A percentile compares a stretch with the other conserved stretches of the same genome.
phyloP scores from a whole-genome alignment of 2,329 filamentous ascomycete species.

The Aotearoamyces nothofagi region DNA sequence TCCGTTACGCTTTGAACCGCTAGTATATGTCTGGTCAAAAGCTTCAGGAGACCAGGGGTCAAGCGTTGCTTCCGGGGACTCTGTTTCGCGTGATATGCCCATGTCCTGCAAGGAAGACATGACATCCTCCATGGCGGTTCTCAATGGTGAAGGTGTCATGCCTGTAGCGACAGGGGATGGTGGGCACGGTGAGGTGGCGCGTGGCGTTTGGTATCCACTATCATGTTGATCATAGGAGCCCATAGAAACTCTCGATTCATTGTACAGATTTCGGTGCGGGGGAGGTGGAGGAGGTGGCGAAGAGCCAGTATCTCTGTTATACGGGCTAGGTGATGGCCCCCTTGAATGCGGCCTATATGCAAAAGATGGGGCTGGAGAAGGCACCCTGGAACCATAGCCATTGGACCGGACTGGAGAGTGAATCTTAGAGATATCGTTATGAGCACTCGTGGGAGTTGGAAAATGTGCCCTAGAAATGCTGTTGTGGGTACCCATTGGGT shows the following conservation, averaged over 20 bases:
- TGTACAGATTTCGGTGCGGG: constrained; percentile 55
- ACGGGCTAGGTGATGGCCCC: constrained; percentile 23
- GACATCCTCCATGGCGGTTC: constrained; percentile 95
- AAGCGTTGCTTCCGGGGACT: constrained; percentile 39
- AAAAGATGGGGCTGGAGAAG: constrained; percentile 15
- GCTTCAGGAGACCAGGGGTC: constrained; percentile 87
- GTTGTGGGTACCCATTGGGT: constrained; percentile 10
- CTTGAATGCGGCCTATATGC: constrained; percentile 20
- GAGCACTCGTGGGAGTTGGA: constrained; percentile 16
- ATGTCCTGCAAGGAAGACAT: constrained; percentile 91
- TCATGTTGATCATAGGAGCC: constrained; percentile 23
- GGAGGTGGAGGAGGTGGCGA: constrained; percentile 61
- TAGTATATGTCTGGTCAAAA: constrained; percentile 38
- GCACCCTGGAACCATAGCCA: constrained; percentile 21
- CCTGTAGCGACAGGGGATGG: constrained; percentile 52
- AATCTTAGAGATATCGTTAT: constrained; percentile 17
- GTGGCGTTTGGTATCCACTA: constrained; percentile 35
- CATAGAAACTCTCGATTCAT: constrained; percentile 23
- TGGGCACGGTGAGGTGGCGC: constrained; percentile 46
- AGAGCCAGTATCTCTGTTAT: constrained; percentile 18
- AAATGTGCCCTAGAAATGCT: constrained; percentile 13
- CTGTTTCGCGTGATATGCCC: constrained; percentile 41
- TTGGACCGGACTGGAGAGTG: constrained; percentile 18
- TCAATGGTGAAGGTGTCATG: constrained; percentile 77
- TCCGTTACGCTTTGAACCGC: constrained; percentile 15